Conservation (phyloP, 768 basidiomycete species). For the Boletus rubescentipes region DNA sequence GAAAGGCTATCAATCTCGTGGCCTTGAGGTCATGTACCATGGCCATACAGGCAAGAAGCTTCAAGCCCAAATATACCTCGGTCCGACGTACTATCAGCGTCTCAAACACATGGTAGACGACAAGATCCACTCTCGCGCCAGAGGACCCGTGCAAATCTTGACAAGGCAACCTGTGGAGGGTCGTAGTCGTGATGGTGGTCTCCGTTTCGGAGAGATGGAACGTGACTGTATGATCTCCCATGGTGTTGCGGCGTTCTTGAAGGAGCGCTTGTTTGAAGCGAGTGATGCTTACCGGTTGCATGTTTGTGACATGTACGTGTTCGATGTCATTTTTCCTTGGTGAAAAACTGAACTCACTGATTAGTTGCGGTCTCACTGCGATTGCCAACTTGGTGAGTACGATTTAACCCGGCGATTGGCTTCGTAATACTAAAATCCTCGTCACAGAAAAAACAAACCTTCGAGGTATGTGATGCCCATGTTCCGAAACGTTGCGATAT, state of each 20-base stretch:
- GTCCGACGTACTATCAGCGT: constrained; percentile 98
- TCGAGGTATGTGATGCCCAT: constrained; percentile 55
- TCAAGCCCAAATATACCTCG: constrained; percentile 97
- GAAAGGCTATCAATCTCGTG: constrained; percentile 95
- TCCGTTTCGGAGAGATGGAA: constrained; percentile 99
- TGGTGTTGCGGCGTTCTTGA: constrained; percentile 96
- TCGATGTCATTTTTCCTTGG: background rate
- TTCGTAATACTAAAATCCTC: constrained; percentile 11
- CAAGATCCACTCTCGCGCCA: constrained; percentile 97
- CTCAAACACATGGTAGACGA: constrained; percentile 99
- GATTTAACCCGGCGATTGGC: background rate
- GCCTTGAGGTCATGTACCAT: constrained; percentile 97
- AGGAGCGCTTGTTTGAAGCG: constrained; percentile 94
- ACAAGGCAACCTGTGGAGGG: constrained; percentile 98
- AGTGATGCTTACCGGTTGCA: constrained; percentile 92
- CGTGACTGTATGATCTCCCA: constrained; percentile 99
- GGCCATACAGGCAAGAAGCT: constrained; percentile 98
- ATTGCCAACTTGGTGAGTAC: constrained; percentile 90
- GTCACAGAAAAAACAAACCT: constrained; percentile 90
- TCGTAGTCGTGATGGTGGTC: constrained; percentile 96
- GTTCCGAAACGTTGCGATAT: background rate
- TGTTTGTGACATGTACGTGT: constrained; percentile 90
- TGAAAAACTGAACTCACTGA: constrained; percentile 7
- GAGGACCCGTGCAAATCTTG: constrained; percentile 96
- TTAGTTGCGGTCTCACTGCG: constrained; percentile 90